Percentiles rank a stretch among this genome's conserved stretches.
These are phyloP conservation scores for Ajuga chamaepitys DNA, from an alignment of 257 asterid genomes.

Conservation along the genomic window DNA sequence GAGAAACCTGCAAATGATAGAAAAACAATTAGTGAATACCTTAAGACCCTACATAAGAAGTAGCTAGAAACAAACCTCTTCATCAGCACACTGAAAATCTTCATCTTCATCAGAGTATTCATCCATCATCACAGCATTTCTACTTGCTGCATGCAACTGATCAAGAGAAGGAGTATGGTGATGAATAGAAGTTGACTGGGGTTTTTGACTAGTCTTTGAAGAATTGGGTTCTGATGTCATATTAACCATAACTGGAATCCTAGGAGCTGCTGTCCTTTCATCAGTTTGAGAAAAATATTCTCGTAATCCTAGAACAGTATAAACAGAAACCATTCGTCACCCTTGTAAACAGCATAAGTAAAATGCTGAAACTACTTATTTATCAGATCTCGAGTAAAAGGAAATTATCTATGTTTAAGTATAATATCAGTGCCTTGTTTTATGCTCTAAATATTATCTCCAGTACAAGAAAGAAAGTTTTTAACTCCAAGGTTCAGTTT, in stretches of 20 bases:
- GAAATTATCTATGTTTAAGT: background rate
- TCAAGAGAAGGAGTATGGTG: slow-evolving; percentile 58
- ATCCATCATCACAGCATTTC: slow-evolving; percentile 53
- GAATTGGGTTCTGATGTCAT: slow-evolving; percentile 66
- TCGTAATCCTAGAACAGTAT: slow-evolving; percentile 56
- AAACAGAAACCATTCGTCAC: slow-evolving; percentile 13
- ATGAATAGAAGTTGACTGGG: slow-evolving; percentile 41
- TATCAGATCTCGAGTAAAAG: background rate
- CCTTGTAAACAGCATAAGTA: slow-evolving; percentile 10
- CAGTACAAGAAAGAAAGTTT: background rate
- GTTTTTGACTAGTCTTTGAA: slow-evolving; percentile 44
- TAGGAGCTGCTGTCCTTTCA: slow-evolving; percentile 73
- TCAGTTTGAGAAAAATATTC: slow-evolving; percentile 93
- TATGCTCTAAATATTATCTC: slow-evolving; percentile 1
- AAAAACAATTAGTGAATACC: background rate
- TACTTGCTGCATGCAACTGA: slow-evolving; percentile 55
- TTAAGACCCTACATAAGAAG: background rate
- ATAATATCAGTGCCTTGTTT: slow-evolving; percentile 2
- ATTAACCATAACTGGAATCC: slow-evolving; percentile 92
- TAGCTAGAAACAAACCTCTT: slow-evolving; percentile 45
- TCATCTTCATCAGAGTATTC: slow-evolving; percentile 95
- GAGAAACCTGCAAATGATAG: slow-evolving; percentile 47
- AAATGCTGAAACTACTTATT: background rate
- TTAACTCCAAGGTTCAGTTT: background rate
- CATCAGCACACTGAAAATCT: slow-evolving; percentile 69